Conservation (phyloP, 2,329 filamentous ascomycete species). For the Cladosporium velox region DNA sequence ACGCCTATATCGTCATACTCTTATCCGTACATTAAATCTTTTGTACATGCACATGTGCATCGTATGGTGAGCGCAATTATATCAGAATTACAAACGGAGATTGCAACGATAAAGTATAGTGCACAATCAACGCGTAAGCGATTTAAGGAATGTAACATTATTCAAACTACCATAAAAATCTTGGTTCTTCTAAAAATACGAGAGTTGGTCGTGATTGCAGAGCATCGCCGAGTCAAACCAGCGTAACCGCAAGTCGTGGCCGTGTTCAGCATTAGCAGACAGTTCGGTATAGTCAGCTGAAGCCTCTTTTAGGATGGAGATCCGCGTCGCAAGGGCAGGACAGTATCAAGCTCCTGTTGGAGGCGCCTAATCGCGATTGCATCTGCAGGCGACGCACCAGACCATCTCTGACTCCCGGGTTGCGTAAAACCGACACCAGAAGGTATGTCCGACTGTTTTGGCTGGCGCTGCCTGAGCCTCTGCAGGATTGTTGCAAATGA, state of each 20-base stretch:
- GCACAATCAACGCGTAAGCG: not conserved
- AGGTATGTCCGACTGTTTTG: not conserved
- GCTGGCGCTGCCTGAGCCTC: not conserved
- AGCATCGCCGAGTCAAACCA: not conserved
- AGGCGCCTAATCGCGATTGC: not conserved
- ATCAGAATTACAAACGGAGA: not conserved
- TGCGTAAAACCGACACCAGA: not conserved
- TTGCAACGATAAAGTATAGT: not conserved
- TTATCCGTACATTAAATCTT: not conserved
- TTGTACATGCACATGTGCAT: not conserved
- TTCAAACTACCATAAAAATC: not conserved
- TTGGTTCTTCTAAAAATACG: not conserved
- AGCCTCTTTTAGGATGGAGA: not conserved
- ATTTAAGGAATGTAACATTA: not conserved
- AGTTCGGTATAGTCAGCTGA: not conserved
- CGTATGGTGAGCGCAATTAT: not conserved
- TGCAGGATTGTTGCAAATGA: not conserved
- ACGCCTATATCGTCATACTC: not conserved
- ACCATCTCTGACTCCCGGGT: not conserved
- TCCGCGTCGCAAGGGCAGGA: not conserved
- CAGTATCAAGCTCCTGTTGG: not conserved
- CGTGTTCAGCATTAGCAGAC: not conserved
- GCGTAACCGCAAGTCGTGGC: not conserved
- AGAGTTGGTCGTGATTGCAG: not conserved
- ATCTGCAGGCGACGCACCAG: not conserved